phyloP scores from a whole-genome alignment of 805 yeast species.

The Candida ficus region DNA sequence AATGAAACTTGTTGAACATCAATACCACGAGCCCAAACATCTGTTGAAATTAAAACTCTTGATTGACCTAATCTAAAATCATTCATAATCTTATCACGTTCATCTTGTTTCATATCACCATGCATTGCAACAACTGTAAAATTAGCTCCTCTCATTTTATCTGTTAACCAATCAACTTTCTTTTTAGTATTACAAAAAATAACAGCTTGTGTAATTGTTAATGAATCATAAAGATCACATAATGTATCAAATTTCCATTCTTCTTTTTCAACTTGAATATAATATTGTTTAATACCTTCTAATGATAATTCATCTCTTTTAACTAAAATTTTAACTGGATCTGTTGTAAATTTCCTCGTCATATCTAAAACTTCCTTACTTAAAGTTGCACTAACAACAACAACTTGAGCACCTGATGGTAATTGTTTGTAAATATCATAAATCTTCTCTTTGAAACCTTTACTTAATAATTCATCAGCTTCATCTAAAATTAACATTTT shows the following conservation, averaged over 20 bases:
- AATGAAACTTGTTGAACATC: constrained; percentile 97
- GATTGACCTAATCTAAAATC: constrained; percentile 94
- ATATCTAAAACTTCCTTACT: constrained; percentile 88
- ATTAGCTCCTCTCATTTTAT: constrained; percentile 69
- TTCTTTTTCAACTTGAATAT: constrained; percentile 86
- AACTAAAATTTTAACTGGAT: constrained; percentile 91
- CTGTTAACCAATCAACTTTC: constrained; percentile 89
- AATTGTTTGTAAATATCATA: constrained; percentile 83
- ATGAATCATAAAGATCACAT: constrained; percentile 90
- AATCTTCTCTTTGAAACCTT: constrained; percentile 94
- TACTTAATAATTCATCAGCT: constrained; percentile 90
- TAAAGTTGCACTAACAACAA: constrained; percentile 91
- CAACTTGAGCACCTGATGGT: constrained; percentile 87
- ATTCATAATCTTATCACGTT: constrained; percentile 90
- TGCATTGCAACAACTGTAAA: constrained; percentile 96
- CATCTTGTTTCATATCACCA: constrained; percentile 94
- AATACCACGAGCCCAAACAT: constrained; percentile 96
- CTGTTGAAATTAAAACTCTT: constrained; percentile 92
- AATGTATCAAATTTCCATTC: constrained; percentile 92
- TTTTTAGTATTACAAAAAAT: constrained; percentile 96
- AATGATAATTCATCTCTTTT: constrained; percentile 91
- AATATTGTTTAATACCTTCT: constrained; percentile 92
- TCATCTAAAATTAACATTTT: constrained; percentile 92
- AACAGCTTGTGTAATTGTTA: constrained; percentile 95
- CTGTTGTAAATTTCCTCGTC: constrained; percentile 85